Percentiles rank a stretch among this genome's conserved stretches.
Conservation (phyloP, 305 asterid species). For the Fraxinus dipetala region DNA sequence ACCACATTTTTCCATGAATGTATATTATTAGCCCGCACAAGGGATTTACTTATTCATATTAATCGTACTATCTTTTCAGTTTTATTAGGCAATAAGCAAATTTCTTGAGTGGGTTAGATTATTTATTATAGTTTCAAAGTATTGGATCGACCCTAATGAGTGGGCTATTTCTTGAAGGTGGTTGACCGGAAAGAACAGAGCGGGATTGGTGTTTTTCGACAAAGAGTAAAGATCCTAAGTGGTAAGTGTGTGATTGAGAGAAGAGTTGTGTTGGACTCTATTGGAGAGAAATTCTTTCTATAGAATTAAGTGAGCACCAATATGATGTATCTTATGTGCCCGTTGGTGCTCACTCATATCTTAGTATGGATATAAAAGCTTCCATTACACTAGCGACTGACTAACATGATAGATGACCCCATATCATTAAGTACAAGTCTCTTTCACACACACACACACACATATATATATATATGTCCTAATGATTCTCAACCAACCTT, state of each 20-base stretch:
- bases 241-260: not conserved
- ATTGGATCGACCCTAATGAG: not conserved
- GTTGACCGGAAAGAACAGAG: not conserved
- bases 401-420: too few species aligned
- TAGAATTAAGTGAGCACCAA: too few species aligned
- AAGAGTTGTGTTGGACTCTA: not conserved
- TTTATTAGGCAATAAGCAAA: not conserved
- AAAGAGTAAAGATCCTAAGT: not conserved
- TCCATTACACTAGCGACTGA: too few species aligned
- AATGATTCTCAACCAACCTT: not conserved
- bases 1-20: not conserved
- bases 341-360: too few species aligned
- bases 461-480: too few species aligned
- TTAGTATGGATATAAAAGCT: too few species aligned
- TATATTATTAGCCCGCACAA: not conserved
- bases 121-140: not conserved
- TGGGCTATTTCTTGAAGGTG: not conserved
- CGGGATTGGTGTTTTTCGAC: not conserved
- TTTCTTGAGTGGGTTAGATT: too few species aligned
- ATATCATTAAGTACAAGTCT: too few species aligned
- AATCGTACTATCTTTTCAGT: not conserved
- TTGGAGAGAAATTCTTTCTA: too few species aligned
- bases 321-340: too few species aligned
- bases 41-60: too few species aligned
- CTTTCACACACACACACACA: too few species aligned